phyloP scores from a whole-genome alignment of 768 basidiomycete genomes.

The Podaxis rugospora region DNA sequence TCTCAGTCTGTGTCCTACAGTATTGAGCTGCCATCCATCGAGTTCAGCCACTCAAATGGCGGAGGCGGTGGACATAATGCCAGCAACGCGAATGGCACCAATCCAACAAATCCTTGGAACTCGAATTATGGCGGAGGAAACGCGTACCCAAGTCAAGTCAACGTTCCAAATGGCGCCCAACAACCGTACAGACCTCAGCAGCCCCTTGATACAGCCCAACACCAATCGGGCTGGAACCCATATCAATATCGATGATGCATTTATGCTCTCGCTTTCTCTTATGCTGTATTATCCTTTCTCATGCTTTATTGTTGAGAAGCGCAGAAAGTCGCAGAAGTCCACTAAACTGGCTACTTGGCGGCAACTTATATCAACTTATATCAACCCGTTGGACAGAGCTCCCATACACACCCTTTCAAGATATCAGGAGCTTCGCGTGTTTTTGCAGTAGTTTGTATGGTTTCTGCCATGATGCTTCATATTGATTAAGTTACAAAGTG shows the following conservation, averaged over 20 bases:
- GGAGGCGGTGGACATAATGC: not conserved
- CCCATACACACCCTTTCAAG: not conserved
- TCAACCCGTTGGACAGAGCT: no score
- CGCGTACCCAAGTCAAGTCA: not conserved
- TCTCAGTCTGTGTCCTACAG: not conserved
- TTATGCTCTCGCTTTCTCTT: not conserved
- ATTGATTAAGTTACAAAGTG: constrained; percentile 1
- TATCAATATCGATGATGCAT: not conserved
- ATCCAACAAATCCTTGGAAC: not conserved
- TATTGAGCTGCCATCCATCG: not conserved
- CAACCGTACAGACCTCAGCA: not conserved
- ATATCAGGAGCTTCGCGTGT: not conserved
- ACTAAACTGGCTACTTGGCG: not conserved
- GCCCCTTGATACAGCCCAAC: not conserved
- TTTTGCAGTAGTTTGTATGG: not conserved
- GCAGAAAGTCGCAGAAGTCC: not conserved
- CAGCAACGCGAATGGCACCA: not conserved
- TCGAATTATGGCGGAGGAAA: not conserved
- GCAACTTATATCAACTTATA: not conserved
- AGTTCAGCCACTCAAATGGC: not conserved
- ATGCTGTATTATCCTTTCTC: not conserved
- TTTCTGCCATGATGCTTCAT: not conserved
- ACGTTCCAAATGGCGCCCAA: not conserved
- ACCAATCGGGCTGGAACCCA: constrained; percentile 1
- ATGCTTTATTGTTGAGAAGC: constrained; percentile 1